Conservation (phyloP, 2,329 filamentous ascomycete species). For the Apiospora rasikravindrae region DNA sequence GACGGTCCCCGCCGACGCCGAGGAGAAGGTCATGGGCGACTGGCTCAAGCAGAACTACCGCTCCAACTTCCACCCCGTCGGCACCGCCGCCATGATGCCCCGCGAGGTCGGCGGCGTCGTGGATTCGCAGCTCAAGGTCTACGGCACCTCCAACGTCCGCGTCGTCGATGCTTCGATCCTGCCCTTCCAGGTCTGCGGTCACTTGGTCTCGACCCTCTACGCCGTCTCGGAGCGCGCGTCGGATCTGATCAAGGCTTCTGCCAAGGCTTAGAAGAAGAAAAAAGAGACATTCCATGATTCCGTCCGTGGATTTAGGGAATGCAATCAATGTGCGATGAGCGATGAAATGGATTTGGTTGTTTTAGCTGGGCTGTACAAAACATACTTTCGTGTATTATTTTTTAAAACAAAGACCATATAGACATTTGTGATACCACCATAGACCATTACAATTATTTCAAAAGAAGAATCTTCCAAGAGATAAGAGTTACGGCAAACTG, state of each 20-base stretch:
- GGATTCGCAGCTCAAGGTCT: constrained; percentile 48
- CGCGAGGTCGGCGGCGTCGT: constrained; percentile 52
- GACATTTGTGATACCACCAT: neutral
- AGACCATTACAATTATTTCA: neutral
- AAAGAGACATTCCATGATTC: too few species aligned
- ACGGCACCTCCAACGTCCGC: constrained; percentile 51
- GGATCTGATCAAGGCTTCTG: constrained; percentile 30
- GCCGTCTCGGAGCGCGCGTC: constrained; percentile 52
- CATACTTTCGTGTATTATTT: neutral
- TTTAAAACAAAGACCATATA: neutral
- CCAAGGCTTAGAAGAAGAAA: neutral
- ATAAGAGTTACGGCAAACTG: too few species aligned
- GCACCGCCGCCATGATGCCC: constrained; percentile 54
- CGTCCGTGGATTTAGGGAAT: too few species aligned
- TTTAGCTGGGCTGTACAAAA: neutral
- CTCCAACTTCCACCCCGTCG: constrained; percentile 45
- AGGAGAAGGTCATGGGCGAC: constrained; percentile 15
- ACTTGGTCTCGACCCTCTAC: constrained; percentile 55
- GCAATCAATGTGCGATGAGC: neutral
- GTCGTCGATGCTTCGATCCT: constrained; percentile 53
- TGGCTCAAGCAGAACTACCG: constrained; percentile 21
- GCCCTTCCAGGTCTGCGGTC: constrained; percentile 51
- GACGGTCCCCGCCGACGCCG: constrained; percentile 21
- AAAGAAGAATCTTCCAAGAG: neutral
- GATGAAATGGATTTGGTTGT: neutral